phyloP scores from a whole-genome alignment of 495 filamentous ascomycete species.

The Lasiosphaeriaceae sp. region DNA sequence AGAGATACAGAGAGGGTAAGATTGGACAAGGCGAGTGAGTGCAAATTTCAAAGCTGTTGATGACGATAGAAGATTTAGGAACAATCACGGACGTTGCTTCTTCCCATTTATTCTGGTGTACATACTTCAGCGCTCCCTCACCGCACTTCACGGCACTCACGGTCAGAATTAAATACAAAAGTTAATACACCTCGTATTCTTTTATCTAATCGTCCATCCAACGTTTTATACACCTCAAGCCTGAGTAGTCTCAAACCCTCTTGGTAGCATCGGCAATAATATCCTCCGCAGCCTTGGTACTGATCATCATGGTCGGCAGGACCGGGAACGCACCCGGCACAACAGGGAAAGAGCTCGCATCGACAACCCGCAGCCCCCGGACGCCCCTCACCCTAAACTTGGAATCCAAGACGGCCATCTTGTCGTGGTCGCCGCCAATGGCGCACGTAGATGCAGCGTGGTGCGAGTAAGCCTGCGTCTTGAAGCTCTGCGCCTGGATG shows the following conservation, averaged over 20 bases:
- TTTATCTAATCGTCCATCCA: too few species aligned
- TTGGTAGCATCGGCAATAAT: conserved; percentile 49
- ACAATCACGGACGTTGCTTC: too few species aligned
- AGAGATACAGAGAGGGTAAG: too few species aligned
- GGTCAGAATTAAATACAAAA: too few species aligned
- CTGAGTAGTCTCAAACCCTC: not conserved
- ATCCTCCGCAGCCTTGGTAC: conserved; percentile 60
- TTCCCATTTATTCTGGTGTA: too few species aligned
- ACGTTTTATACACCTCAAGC: not conserved
- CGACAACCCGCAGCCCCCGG: conserved; percentile 49
- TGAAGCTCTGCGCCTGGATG: conserved; percentile 40
- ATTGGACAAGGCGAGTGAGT: too few species aligned
- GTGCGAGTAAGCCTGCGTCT: conserved; percentile 48
- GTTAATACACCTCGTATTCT: too few species aligned
- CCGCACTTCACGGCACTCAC: too few species aligned
- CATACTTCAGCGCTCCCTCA: too few species aligned
- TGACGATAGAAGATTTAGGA: too few species aligned
- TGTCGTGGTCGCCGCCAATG: conserved; percentile 47
- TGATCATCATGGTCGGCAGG: conserved; percentile 58
- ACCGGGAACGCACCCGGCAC: conserved; percentile 60
- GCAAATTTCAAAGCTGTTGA: too few species aligned
- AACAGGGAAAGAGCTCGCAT: conserved; percentile 49
- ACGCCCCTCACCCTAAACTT: conserved; percentile 50
- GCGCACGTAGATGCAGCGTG: conserved; percentile 47
- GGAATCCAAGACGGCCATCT: conserved; percentile 47